These are phyloP conservation scores for Strigomonas culicis DNA, from an alignment of 208 protist genomes.

Conservation along the genomic window DNA sequence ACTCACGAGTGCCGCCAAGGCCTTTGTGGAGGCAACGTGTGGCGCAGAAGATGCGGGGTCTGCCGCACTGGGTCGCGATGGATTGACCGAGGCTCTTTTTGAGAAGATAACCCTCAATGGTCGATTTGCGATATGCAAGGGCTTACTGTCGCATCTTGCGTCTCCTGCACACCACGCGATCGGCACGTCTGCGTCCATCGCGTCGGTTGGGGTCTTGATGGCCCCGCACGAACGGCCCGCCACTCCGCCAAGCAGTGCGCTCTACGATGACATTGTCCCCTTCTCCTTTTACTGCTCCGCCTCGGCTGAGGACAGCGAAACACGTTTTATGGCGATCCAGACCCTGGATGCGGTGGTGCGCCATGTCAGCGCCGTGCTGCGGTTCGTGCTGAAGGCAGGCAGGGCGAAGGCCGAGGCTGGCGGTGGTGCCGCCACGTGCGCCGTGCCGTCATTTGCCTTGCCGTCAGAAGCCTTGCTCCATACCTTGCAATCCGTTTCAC, in stretches of 20 bases:
- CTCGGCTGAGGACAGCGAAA: conserved; percentile 67
- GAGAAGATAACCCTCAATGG: conserved; percentile 58
- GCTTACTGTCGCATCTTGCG: conserved; percentile 77
- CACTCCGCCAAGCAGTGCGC: background rate
- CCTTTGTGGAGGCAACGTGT: background rate
- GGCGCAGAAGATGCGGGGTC: background rate
- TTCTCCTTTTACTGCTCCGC: conserved; percentile 43
- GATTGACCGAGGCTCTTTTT: conserved; percentile 13
- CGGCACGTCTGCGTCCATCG: conserved; percentile 13
- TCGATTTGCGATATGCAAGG: conserved; percentile 80
- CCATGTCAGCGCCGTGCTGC: conserved; percentile 56
- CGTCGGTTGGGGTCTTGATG: conserved; percentile 40
- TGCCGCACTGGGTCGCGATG: background rate
- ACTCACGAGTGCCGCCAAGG: background rate
- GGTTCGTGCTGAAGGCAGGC: conserved; percentile 11
- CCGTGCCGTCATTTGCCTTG: conserved; percentile 28
- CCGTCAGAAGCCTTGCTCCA: conserved; percentile 32
- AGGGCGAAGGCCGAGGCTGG: conserved; percentile 3
- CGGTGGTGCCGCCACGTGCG: background rate
- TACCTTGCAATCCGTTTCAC: conserved; percentile 43
- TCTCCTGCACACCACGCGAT: conserved; percentile 30
- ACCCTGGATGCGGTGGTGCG: conserved; percentile 80
- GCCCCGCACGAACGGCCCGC: conserved; percentile 7
- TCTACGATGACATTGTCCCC: conserved; percentile 71
- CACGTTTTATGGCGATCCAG: conserved; percentile 89